A percentile compares a stretch with the other conserved stretches of the same genome.
These are phyloP conservation scores for Omphalotus guepiniiformis DNA, from an alignment of 768 basidiomycete species.

Conservation along the genomic window DNA sequence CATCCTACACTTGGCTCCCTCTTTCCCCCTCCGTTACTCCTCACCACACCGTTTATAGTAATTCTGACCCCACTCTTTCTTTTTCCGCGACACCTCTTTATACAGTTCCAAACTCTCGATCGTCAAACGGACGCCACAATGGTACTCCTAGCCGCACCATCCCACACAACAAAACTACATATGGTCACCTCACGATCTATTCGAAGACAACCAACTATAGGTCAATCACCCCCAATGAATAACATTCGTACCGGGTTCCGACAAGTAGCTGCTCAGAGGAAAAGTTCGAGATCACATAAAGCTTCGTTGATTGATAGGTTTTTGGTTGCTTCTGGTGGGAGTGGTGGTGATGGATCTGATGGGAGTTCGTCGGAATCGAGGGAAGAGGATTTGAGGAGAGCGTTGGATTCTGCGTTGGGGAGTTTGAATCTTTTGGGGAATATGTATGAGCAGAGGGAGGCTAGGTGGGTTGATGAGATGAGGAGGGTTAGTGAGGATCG, in stretches of 20 bases:
- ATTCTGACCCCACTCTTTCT: constrained; percentile 23
- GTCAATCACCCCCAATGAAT: constrained; percentile 44
- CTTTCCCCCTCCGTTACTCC: not conserved
- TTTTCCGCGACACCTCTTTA: too few species aligned
- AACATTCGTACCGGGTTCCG: constrained; percentile 56
- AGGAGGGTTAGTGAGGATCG: constrained; percentile 59
- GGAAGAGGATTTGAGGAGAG: constrained; percentile 64
- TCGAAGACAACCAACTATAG: constrained; percentile 47
- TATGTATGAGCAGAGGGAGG: constrained; percentile 67
- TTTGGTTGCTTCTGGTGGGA: constrained; percentile 36
- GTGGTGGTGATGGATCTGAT: constrained; percentile 54
- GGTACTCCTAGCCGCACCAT: constrained; percentile 68
- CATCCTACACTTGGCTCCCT: constrained; percentile 18
- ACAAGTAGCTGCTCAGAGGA: constrained; percentile 53
- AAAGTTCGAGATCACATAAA: constrained; percentile 38
- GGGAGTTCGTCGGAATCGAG: constrained; percentile 41
- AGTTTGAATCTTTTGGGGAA: constrained; percentile 58
- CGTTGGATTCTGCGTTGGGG: constrained; percentile 62
- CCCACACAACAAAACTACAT: constrained; percentile 65
- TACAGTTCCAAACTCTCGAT: constrained; percentile 73
- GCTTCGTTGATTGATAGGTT: constrained; percentile 46
- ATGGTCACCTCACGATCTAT: constrained; percentile 64
- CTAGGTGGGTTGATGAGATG: constrained; percentile 71
- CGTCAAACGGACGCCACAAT: constrained; percentile 79
- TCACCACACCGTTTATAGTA: constrained; percentile 21